phyloP scores from a whole-genome alignment of 1,284 basidiomycete genomes.

The Pascua guehoae region DNA sequence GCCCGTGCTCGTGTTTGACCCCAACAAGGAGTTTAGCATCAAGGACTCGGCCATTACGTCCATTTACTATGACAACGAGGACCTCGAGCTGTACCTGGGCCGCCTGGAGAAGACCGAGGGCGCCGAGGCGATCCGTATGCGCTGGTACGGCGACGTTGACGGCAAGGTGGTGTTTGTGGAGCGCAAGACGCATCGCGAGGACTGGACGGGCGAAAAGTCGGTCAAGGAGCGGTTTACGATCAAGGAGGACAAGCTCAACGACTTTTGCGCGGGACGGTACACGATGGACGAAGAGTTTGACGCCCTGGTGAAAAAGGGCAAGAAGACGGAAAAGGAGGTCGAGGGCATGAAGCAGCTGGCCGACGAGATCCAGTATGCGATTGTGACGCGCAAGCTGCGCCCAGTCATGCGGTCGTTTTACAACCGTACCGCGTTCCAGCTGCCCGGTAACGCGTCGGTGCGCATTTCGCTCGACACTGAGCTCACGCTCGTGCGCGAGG shows the following conservation, averaged over 20 bases:
- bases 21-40: constrained; percentile 86
- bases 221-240: constrained; percentile 98
- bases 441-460: constrained; percentile 95
- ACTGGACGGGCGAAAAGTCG: constrained; percentile 99
- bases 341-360: constrained; percentile 95
- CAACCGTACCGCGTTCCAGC: constrained; percentile 97
- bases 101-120: constrained; percentile 98
- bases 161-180: constrained; percentile 86
- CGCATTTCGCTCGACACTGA: constrained; percentile 98
- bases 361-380: constrained; percentile 89
- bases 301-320: constrained; percentile 80
- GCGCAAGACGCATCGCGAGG: constrained; percentile 97
- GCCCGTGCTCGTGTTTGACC: constrained; percentile 91
- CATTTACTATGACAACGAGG: constrained; percentile 75
- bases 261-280: constrained; percentile 83
- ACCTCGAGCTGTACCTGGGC: constrained; percentile 95
- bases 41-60: constrained; percentile 72
- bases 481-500: constrained; percentile 87
- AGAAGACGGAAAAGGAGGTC: constrained; percentile 89
- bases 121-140: constrained; percentile 89
- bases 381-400: constrained; percentile 74
- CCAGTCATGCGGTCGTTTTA: constrained; percentile 99
- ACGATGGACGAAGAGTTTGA: constrained; percentile 94
- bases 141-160: constrained; percentile 95
- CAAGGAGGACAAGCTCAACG: constrained; percentile 92